Evolutionary conservation across 2,329 filamentous ascomycete genomes (phyloP).

Genomic region (Aureobasidium namibiae): DNA sequence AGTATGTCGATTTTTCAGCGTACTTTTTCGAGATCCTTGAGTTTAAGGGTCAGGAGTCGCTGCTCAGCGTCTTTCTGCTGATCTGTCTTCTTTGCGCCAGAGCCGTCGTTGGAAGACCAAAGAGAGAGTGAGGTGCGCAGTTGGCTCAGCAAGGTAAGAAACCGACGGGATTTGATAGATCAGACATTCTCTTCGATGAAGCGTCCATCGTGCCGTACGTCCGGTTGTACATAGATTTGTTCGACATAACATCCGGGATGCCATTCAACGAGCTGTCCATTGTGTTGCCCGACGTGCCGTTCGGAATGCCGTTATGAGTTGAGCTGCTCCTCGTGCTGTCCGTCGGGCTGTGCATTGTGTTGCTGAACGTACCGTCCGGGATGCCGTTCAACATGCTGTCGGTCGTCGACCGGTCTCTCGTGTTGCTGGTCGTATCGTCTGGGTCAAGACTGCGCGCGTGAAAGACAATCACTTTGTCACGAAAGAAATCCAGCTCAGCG

Average conservation of each 20-base stretch:
- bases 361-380: too few relatives aligned
- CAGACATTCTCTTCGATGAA: slow-evolving; percentile 48
- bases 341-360: too few relatives aligned
- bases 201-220: too few relatives aligned
- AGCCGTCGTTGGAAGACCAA: slow-evolving; percentile 40
- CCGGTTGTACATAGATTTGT: too few relatives aligned
- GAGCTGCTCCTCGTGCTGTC: too few relatives aligned
- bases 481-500: not conserved
- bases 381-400: not conserved
- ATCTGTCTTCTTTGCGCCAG: slow-evolving; percentile 32
- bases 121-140: slow-evolving; percentile 46
- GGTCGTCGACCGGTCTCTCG: too few relatives aligned
- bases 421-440: not conserved
- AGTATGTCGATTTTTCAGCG: not conserved
- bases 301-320: too few relatives aligned
- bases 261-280: not conserved
- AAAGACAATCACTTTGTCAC: not conserved
- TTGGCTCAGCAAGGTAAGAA: slow-evolving; percentile 45
- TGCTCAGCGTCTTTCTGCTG: slow-evolving; percentile 32
- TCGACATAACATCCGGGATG: too few relatives aligned
- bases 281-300: not conserved
- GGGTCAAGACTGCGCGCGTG: not conserved
- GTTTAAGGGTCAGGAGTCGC: slow-evolving; percentile 30
- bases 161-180: slow-evolving; percentile 36
- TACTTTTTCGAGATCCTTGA: slow-evolving; percentile 32